These are phyloP conservation scores for Tuber borchii DNA, from an alignment of 495 filamentous ascomycete genomes.

Conservation along the genomic window DNA sequence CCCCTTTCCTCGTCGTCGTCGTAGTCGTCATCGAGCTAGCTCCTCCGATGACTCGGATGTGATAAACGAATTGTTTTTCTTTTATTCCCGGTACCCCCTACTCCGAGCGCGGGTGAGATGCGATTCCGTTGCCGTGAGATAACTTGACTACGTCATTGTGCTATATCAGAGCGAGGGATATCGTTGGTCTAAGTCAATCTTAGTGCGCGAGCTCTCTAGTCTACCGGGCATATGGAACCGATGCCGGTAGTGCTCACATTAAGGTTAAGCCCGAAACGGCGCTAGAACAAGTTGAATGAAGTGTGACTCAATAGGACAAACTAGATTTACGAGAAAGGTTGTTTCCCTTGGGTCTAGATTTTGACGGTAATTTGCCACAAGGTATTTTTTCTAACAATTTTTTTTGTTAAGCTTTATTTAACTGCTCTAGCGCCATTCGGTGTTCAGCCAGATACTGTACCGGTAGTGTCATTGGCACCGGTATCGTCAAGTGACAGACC, in stretches of 20 bases:
- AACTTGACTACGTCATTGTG: too few relatives aligned
- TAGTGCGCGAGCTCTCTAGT: background rate
- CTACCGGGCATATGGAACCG: background rate
- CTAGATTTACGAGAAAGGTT: background rate
- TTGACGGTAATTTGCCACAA: background rate
- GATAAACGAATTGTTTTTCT: too few relatives aligned
- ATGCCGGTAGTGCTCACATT: background rate
- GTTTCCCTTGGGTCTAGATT: background rate
- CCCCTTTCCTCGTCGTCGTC: too few relatives aligned
- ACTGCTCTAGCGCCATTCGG: background rate
- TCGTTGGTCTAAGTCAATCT: too few relatives aligned
- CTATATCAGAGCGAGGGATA: too few relatives aligned
- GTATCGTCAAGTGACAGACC: background rate
- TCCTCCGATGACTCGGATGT: too few relatives aligned
- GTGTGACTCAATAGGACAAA: background rate
- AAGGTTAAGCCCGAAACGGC: background rate
- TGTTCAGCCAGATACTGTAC: background rate
- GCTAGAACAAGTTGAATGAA: background rate
- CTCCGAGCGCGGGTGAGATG: too few relatives aligned
- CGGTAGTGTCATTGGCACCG: too few relatives aligned
- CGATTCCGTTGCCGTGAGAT: too few relatives aligned
- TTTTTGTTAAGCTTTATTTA: background rate
- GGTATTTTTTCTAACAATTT: background rate
- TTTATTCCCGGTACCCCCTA: too few relatives aligned
- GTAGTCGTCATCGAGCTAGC: too few relatives aligned